Conservation (phyloP, 805 yeast genomes). For the Maudiozyma saulgeensis region DNA sequence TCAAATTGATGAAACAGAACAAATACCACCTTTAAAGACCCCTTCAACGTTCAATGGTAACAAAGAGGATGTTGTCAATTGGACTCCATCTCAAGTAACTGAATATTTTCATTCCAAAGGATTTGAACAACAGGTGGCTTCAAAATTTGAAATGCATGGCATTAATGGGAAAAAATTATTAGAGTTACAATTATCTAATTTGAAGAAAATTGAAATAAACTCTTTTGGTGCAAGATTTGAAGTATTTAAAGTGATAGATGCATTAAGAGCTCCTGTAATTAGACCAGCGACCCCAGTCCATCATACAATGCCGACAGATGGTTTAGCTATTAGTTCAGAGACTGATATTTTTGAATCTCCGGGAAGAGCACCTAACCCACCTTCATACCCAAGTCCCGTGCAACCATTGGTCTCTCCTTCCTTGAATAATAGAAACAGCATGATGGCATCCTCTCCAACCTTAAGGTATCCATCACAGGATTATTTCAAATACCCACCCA, state of each 20-base stretch:
- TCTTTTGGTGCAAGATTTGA: slow-evolving; percentile 95
- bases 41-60: background rate
- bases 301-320: slow-evolving; percentile 1
- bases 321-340: slow-evolving; percentile 7
- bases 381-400: slow-evolving; percentile 37
- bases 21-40: background rate
- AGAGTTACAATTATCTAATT: slow-evolving; percentile 72
- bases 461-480: background rate
- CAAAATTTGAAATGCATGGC: slow-evolving; percentile 74
- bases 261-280: slow-evolving; percentile 28
- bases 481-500: slow-evolving; percentile 2
- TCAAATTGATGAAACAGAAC: background rate
- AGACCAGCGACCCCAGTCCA: background rate
- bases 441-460: background rate
- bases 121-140: slow-evolving; percentile 59
- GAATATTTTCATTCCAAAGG: slow-evolving; percentile 63
- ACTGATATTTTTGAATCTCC: slow-evolving; percentile 43
- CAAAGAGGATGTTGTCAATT: slow-evolving; percentile 35
- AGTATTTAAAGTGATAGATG: slow-evolving; percentile 78
- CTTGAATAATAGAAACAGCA: background rate
- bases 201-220: slow-evolving; percentile 83
- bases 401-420: slow-evolving; percentile 13
- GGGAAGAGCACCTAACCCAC: slow-evolving; percentile 66
- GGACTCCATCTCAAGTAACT: slow-evolving; percentile 84
- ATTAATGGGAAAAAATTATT: slow-evolving; percentile 78